Base-by-base conservation (phyloP, 2,329 filamentous ascomycete genomes). In the Penicillium sp. region DNA sequence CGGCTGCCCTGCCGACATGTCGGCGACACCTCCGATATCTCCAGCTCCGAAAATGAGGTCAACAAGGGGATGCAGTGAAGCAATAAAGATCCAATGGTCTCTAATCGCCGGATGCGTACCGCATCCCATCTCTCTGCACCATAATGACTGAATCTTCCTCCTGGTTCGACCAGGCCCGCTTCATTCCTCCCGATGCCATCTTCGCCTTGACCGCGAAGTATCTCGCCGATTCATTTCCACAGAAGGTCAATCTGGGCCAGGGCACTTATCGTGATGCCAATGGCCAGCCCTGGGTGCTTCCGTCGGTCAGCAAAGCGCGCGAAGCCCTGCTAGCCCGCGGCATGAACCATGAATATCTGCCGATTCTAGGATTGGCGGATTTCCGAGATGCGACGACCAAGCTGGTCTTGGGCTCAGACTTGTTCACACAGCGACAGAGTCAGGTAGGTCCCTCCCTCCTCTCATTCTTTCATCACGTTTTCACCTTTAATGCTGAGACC, bases 261-360 rank as follows among this genome's bases (percentile, higher is more conserved):
- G 71, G 71, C 8, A 60, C 68, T 3, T 74, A 74, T 44, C 65
- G 69, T 3, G 67, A 72, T 30, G 65, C 69, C 10, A 42, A 68
- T 6, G 69, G 60, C 2, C 54, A 63, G 37, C 64, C 70, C 4
- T 74, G 71, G 71, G 59, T 69, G 8, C 56, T 74, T 20, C 67
- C 69, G 10, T 64, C 62, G 4, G 69, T 70, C 12, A 58, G 58
- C 0, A 49, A 55, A 8, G 55, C 56, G 4, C 58, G 61, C 2
- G 45, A 59, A 10, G 30, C 40, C 3, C 27, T 66, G 2, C 20
- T 56, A 3, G 83, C 96, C 60, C 89, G 91, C 65, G 83, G 90
- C 43, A 81, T 94, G 63, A 93, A 97, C 77, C 93, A 97, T 80
- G 93, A 97, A 80, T 97, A 97, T 77, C 89, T 94, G 46, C 93